A percentile compares a stretch with the other conserved stretches of the same genome.
Conservation (phyloP, 2,329 filamentous ascomycete genomes). For the Aspergillus ochraceus region DNA sequence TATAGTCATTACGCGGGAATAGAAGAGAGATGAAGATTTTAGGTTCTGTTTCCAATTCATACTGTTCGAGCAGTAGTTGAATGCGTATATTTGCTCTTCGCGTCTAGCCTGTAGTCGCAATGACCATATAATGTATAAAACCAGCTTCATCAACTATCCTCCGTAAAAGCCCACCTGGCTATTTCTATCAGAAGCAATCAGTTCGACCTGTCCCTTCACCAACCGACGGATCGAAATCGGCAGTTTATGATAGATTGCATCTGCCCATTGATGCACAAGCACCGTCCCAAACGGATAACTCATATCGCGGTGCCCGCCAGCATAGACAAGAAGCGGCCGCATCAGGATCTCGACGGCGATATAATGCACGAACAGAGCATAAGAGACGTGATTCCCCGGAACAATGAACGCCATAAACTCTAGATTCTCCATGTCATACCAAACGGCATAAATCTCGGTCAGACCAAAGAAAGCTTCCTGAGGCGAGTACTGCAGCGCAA, state of each 20-base stretch:
- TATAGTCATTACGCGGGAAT: no score
- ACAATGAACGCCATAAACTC: constrained; percentile 47
- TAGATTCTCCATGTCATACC: constrained; percentile 41
- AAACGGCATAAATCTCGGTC: constrained; percentile 42
- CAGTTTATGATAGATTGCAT: constrained; percentile 35
- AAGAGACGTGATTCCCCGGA: constrained; percentile 41
- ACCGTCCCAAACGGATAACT: constrained; percentile 8
- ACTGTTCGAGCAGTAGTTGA: no score
- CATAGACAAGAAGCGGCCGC: constrained; percentile 20
- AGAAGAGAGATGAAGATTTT: no score
- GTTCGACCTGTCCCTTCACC: constrained; percentile 29
- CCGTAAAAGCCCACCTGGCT: background rate
- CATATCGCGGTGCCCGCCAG: constrained; percentile 8
- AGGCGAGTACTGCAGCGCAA: constrained; percentile 12
- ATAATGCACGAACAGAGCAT: constrained; percentile 49
- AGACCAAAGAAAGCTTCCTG: constrained; percentile 42
- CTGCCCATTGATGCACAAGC: constrained; percentile 41
- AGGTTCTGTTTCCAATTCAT: no score
- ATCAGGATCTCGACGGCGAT: constrained; percentile 49
- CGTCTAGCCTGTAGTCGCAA: background rate
- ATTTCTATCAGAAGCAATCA: constrained; percentile 3
- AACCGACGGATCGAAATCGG: constrained; percentile 33
- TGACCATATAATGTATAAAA: background rate
- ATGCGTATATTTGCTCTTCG: no score
- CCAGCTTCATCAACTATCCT: background rate